Evolutionary conservation across 1,284 basidiomycete genomes (phyloP).

Genomic region (Apiotrichum mycotoxinovorans): DNA sequence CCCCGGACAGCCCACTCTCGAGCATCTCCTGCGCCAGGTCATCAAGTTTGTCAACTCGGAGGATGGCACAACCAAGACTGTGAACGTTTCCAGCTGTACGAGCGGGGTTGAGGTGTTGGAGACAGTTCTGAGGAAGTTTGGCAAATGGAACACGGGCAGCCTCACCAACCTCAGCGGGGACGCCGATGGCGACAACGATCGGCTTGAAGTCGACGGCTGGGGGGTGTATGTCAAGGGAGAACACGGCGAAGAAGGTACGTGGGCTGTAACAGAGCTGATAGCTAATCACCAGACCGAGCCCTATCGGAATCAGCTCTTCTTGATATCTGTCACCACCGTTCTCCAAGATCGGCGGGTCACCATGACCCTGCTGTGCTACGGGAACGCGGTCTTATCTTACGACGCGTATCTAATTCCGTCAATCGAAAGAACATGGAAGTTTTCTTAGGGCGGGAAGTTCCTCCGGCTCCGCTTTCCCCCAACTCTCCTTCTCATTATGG

Average conservation of each 20-base stretch:
- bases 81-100: slow-evolving; percentile 72
- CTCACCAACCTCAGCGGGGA: slow-evolving; percentile 33
- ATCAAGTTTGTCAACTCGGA: slow-evolving; percentile 83
- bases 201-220: slow-evolving; percentile 80
- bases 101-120: slow-evolving; percentile 80
- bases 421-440: slow-evolving; percentile 55
- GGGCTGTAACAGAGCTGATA: neutral
- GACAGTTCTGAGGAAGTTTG: slow-evolving; percentile 80
- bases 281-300: slow-evolving; percentile 56
- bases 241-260: slow-evolving; percentile 59
- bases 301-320: slow-evolving; percentile 81
- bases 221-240: slow-evolving; percentile 66
- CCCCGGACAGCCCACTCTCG: slow-evolving; percentile 48
- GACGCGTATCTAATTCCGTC: slow-evolving; percentile 54
- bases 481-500: slow-evolving; percentile 51
- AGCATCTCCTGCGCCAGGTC: slow-evolving; percentile 37
- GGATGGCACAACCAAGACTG: slow-evolving; percentile 66
- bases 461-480: slow-evolving; percentile 50
- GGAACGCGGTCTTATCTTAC: slow-evolving; percentile 75
- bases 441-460: slow-evolving; percentile 59
- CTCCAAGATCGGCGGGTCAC: slow-evolving; percentile 50
- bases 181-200: slow-evolving; percentile 54
- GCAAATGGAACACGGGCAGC: slow-evolving; percentile 56
- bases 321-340: slow-evolving; percentile 77
- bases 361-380: slow-evolving; percentile 48